Conservation (phyloP, 164 flowering plant genomes). For the Vitis rotundifolia region DNA sequence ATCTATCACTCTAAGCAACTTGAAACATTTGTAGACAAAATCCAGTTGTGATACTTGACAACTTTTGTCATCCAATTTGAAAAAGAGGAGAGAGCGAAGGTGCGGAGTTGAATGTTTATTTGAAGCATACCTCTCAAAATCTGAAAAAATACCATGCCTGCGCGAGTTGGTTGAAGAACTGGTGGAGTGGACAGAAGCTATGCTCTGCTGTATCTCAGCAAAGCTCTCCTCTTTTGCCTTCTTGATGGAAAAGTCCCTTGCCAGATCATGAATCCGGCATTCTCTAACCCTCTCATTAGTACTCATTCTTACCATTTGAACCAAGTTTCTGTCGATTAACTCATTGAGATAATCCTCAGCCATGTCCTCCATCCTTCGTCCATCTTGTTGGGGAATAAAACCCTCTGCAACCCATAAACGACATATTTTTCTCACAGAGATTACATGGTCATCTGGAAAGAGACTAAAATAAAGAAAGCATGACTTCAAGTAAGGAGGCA, state of each 20-base stretch:
- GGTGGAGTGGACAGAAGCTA: too few relatives aligned
- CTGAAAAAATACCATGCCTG: not conserved
- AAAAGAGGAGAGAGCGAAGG: slow-evolving; percentile 9
- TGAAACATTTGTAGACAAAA: not conserved
- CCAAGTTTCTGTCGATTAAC: not conserved
- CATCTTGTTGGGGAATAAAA: not conserved
- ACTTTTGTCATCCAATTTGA: not conserved
- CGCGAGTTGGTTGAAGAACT: too few relatives aligned
- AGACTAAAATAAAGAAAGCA: slow-evolving; percentile 7
- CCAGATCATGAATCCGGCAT: too few relatives aligned
- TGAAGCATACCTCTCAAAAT: not conserved
- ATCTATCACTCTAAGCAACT: slow-evolving; percentile 1
- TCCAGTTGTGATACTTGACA: not conserved
- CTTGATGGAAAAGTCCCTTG: too few relatives aligned
- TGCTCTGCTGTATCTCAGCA: too few relatives aligned
- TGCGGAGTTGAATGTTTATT: not conserved
- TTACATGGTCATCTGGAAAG: slow-evolving; percentile 6
- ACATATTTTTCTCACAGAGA: not conserved
- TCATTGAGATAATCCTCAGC: slow-evolving; percentile 9
- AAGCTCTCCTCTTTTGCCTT: too few relatives aligned
- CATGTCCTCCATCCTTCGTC: not conserved
- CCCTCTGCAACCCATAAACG: slow-evolving; percentile 12
- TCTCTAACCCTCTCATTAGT: too few relatives aligned
- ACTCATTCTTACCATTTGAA: too few relatives aligned
- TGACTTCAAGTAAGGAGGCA: slow-evolving; percentile 5